Evolutionary conservation across 352 stramenopile species (phyloP).

Genomic region (Phytophthora fragariae): DNA sequence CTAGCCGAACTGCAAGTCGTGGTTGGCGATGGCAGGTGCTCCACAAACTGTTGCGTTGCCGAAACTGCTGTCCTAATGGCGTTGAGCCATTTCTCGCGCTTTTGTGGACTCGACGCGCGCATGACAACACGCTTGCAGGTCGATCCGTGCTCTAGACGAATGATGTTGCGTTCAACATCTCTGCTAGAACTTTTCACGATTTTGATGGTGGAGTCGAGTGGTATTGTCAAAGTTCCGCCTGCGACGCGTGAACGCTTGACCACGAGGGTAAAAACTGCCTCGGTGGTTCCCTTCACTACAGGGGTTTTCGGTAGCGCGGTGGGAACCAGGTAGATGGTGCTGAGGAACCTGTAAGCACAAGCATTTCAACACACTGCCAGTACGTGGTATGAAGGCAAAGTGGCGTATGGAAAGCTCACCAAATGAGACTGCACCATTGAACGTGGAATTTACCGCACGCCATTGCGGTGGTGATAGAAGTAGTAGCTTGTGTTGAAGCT

Average conservation of each 20-base stretch:
- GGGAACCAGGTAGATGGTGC: constrained; percentile 28
- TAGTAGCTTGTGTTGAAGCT: background rate
- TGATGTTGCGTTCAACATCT: constrained; percentile 14
- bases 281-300: background rate
- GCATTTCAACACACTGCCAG: background rate
- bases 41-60: background rate
- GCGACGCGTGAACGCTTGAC: constrained; percentile 32
- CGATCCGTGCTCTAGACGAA: constrained; percentile 27
- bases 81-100: constrained; percentile 20
- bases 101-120: constrained; percentile 19
- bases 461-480: constrained; percentile 14
- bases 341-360: constrained; percentile 24
- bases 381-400: background rate
- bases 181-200: constrained; percentile 13
- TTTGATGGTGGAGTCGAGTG: constrained; percentile 28
- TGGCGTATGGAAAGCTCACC: constrained; percentile 17
- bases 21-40: background rate
- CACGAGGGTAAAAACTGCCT: constrained; percentile 25
- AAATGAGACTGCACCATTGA: constrained; percentile 29
- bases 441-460: constrained; percentile 30
- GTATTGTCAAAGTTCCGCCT: constrained; percentile 27
- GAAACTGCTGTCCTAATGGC: constrained; percentile 8
- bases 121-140: constrained; percentile 16
- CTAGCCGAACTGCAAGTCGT: too few relatives aligned
- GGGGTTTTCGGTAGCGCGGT: constrained; percentile 7